Evolutionary conservation across 805 yeast genomes (phyloP), one percentile per base, ranked within the genome.

Genomic region (Sugiyamaella boreocaroliniensis): DNA sequence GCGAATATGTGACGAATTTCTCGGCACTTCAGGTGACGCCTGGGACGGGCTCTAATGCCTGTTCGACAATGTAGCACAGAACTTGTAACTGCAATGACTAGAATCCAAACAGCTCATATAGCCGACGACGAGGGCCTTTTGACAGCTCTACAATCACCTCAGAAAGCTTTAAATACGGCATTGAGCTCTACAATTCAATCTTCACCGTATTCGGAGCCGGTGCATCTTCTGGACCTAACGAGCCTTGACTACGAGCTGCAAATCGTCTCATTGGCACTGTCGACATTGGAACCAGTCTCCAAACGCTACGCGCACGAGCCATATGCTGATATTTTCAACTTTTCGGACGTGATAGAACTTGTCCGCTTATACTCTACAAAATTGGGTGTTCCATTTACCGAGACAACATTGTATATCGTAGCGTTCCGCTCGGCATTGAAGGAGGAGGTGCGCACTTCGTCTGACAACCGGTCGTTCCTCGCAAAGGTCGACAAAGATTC

Each of bases 351-450:
- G 4, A 52, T 67, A 5, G 49, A 43, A 4, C 52, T 57, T 7
- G 59, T 62, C 12, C 49, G 55, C 20, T 45, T 52, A 14, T 45
- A 46, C 16, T 37, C 48, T 20, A 26, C 4, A 5, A 44, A 49
- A 34, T 16, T 42, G 1, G 49, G 48, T 12, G 32, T 40, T 5
- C 45, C 41, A 2, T 53, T 53, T 43, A 50, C 45, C 11, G 58
- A 61, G 41, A 55, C 65, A 14, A 26, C 37, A 2, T 60, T 62
- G 5, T 71, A 69, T 51, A 61, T 71, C 14, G 68, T 71, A 9
- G 75, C 68, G 14, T 71, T 71, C 51, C 49, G 73, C 22, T 69
- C 73, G 2, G 61, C 58, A 34, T 56, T 71, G 9, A 57, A 60
- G 45, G 58, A 54, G 1, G 69, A 69, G 20, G 64, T 68, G 10